Base-by-base conservation (phyloP, 768 basidiomycete species). In the Suillus lakei region DNA sequence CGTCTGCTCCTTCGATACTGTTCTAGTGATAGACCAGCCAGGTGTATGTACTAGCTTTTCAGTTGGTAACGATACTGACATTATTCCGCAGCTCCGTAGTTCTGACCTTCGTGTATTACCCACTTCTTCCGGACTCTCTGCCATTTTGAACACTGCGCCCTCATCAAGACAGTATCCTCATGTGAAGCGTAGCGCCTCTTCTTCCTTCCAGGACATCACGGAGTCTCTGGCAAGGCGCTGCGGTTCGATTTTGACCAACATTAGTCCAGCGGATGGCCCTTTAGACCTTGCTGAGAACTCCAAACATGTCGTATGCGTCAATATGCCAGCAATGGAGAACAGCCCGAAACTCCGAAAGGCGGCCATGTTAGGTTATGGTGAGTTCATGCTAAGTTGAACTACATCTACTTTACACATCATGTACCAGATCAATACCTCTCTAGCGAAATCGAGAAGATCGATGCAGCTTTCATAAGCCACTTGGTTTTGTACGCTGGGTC, bases 31-130 rank as follows among this genome's bases (percentile, higher is more conserved):
- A 48, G 84, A 91, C 67, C 92, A 93, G 60, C 86, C 88, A 12
- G 90, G 91, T 28, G 92, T 93, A 74, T 66, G 89, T 81, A 13
- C 23, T 62, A 41, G 50, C 51, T 2, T 64, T 30, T 38, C 28
- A n/a, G 51, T 18, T 60, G 38, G 44, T 4, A 32, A 43, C 44
- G 41, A 26, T 46, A 26, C 53, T 67, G 38, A 67, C 70, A 61
- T 30, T 48, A 12, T 34, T 26, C 46, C 34, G 16, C 70, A 93
- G 92, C 79, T 91, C 5, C 92, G 90, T 70, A 88, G 90, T 30
- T 88, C 91, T n/a, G 91, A 93, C 79, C 79, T 93, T 48, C 88
- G 89, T 36, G 75, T 78, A 12, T 85, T 93, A 26, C 75, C 85
- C 7, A 78, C 86, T 10, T 80, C 82, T 2, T 86, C 86, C 4